These are phyloP conservation scores for Plasmopara muralis DNA, from an alignment of 352 stramenopile species.

Conservation along the genomic window DNA sequence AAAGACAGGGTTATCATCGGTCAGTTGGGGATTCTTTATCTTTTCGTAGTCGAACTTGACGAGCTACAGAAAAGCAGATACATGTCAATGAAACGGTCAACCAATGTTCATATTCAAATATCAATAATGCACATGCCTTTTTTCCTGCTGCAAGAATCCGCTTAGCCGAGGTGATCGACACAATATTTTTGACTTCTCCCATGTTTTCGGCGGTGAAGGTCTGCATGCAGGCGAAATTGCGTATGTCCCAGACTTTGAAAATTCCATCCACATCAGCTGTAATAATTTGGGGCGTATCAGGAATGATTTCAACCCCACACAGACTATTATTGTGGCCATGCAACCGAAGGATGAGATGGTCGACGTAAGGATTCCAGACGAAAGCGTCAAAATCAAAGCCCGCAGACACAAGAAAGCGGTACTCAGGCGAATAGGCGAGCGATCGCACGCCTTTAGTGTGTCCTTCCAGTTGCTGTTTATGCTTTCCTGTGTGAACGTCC, in stretches of 20 bases:
- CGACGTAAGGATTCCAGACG: conserved; percentile 88
- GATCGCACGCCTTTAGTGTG: conserved; percentile 77
- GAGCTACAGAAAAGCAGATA: conserved; percentile 22
- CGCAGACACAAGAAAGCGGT: conserved; percentile 79
- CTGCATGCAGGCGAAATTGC: conserved; percentile 87
- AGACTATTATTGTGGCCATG: conserved; percentile 84
- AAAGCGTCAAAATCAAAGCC: conserved; percentile 86
- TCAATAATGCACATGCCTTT: conserved; percentile 26
- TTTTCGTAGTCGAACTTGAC: conserved; percentile 86
- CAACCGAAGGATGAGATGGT: conserved; percentile 80
- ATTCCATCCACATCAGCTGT: conserved; percentile 77
- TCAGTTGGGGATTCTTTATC: conserved; percentile 78
- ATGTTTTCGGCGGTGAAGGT: conserved; percentile 77
- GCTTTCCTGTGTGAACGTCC: conserved; percentile 79
- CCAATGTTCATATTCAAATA: neutral
- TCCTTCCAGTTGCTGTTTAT: conserved; percentile 81
- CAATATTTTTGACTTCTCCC: conserved; percentile 67
- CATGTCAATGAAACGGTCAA: neutral
- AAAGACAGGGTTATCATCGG: conserved; percentile 78
- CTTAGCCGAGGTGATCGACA: conserved; percentile 63
- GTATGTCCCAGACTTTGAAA: conserved; percentile 88
- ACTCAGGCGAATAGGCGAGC: conserved; percentile 79
- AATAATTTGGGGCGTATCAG: conserved; percentile 81
- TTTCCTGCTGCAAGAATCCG: conserved; percentile 72
- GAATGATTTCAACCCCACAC: conserved; percentile 81